A percentile compares a stretch with the other conserved stretches of the same genome.
phyloP scores from a whole-genome alignment of 805 yeast genomes.

The Cyberlindnera bimundalis region DNA sequence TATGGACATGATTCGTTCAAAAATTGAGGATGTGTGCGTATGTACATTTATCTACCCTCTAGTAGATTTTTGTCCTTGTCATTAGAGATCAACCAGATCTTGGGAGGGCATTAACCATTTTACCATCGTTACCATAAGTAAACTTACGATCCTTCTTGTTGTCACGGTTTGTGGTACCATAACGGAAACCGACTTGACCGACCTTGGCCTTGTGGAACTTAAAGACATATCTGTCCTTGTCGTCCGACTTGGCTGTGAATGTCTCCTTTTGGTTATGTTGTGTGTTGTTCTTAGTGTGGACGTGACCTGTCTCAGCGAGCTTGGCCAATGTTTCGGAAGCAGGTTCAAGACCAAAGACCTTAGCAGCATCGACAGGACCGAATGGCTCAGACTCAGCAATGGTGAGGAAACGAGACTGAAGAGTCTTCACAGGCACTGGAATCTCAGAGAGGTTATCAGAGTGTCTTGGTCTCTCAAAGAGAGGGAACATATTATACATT shows the following conservation, averaged over 20 bases:
- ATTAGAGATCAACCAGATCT: constrained; percentile 21
- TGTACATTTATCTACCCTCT: constrained; percentile 5
- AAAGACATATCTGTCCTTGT: constrained; percentile 60
- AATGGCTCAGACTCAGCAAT: constrained; percentile 94
- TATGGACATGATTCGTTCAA: constrained; percentile 1
- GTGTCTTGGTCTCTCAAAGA: constrained; percentile 45
- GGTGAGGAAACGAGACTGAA: constrained; percentile 77
- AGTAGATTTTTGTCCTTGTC: background rate
- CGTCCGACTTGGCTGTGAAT: constrained; percentile 42
- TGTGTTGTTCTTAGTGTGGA: constrained; percentile 33
- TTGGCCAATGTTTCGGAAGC: constrained; percentile 74
- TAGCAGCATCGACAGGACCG: constrained; percentile 94
- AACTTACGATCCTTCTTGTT: constrained; percentile 77
- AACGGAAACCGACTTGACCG: constrained; percentile 86
- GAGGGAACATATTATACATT: constrained; percentile 80
- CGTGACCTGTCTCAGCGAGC: constrained; percentile 57
- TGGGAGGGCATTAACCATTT: constrained; percentile 35
- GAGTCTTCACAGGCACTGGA: constrained; percentile 82
- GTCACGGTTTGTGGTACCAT: constrained; percentile 89
- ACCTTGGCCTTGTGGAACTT: constrained; percentile 74
- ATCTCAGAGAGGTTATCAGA: constrained; percentile 88
- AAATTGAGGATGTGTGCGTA: background rate
- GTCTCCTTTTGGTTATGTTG: constrained; percentile 33
- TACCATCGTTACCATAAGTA: constrained; percentile 67
- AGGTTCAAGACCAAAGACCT: constrained; percentile 78